Evolutionary conservation across 768 basidiomycete genomes (phyloP).

Genomic region (Suillus americanus): DNA sequence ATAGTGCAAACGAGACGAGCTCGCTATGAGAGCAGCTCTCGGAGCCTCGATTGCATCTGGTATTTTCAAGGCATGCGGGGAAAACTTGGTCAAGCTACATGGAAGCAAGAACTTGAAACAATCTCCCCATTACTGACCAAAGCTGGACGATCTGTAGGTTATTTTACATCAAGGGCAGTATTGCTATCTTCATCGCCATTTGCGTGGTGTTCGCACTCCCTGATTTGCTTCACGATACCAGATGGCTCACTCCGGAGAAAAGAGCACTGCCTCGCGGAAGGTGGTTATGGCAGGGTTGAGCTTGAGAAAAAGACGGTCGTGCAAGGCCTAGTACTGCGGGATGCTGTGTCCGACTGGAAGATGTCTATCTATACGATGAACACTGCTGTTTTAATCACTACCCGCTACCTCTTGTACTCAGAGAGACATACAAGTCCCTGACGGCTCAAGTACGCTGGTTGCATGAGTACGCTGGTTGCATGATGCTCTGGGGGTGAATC

Average conservation of each 20-base stretch:
- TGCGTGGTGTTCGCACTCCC: neutral
- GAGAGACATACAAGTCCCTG: slow-evolving; percentile 44
- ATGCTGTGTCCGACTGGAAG: slow-evolving; percentile 69
- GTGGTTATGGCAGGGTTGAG: slow-evolving; percentile 20
- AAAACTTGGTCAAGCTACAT: slow-evolving; percentile 33
- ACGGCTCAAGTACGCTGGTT: slow-evolving; percentile 65
- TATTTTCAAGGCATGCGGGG: neutral
- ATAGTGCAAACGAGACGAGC: slow-evolving; percentile 41
- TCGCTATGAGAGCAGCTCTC: slow-evolving; percentile 38
- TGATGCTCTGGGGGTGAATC: too few species aligned
- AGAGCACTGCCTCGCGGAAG: slow-evolving; percentile 55
- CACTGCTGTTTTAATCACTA: slow-evolving; percentile 16
- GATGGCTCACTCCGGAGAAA: neutral
- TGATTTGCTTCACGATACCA: neutral
- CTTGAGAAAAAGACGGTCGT: slow-evolving; percentile 28
- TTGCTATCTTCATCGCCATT: neutral
- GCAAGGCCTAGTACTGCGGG: slow-evolving; percentile 38
- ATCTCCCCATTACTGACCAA: neutral
- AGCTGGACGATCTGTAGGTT: slow-evolving; percentile 16
- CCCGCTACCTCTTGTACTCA: neutral
- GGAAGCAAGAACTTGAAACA: slow-evolving; percentile 35
- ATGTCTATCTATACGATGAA: slow-evolving; percentile 51
- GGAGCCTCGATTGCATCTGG: slow-evolving; percentile 27
- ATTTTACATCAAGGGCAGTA: neutral
- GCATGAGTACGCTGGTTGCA: slow-evolving; percentile 41